Conservation (phyloP, 495 filamentous ascomycete species). For the Lophiostoma macrostomum region DNA sequence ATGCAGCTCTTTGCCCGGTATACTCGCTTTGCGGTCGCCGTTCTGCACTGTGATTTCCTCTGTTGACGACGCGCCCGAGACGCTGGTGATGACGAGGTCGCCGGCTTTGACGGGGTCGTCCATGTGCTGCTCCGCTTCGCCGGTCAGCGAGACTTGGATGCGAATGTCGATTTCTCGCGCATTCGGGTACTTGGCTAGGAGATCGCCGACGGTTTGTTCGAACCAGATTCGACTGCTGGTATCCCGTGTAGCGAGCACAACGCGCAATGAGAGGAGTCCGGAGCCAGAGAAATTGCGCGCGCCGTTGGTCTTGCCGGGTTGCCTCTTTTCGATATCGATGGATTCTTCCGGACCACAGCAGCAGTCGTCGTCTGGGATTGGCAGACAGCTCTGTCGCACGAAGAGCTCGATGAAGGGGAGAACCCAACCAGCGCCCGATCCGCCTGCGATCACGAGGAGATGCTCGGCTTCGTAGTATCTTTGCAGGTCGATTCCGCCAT, state of each 20-base stretch:
- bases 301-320: too few species aligned
- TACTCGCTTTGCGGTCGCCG: not conserved
- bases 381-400: slow-evolving; percentile 1
- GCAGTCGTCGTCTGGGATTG: not conserved
- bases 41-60: not conserved
- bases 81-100: not conserved
- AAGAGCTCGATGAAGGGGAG: slow-evolving; percentile 47
- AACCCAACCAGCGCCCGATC: slow-evolving; percentile 53
- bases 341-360: not conserved
- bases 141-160: slow-evolving; percentile 19
- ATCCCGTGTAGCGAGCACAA: slow-evolving; percentile 27
- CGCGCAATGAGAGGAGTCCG: slow-evolving; percentile 8
- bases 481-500: slow-evolving; percentile 45
- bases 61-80: not conserved
- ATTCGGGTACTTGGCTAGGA: slow-evolving; percentile 2
- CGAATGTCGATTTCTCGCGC: slow-evolving; percentile 1
- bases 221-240: slow-evolving; percentile 21
- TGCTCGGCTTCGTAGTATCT: slow-evolving; percentile 39
- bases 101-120: not conserved
- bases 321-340: not conserved
- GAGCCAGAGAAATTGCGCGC: not conserved
- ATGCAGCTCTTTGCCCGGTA: slow-evolving; percentile 4
- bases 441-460: slow-evolving; percentile 52
- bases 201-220: slow-evolving; percentile 11
- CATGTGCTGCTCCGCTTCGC: slow-evolving; percentile 12